Evolutionary conservation across 2,329 filamentous ascomycete genomes (phyloP).

Genomic region (Trichophyton equinum): DNA sequence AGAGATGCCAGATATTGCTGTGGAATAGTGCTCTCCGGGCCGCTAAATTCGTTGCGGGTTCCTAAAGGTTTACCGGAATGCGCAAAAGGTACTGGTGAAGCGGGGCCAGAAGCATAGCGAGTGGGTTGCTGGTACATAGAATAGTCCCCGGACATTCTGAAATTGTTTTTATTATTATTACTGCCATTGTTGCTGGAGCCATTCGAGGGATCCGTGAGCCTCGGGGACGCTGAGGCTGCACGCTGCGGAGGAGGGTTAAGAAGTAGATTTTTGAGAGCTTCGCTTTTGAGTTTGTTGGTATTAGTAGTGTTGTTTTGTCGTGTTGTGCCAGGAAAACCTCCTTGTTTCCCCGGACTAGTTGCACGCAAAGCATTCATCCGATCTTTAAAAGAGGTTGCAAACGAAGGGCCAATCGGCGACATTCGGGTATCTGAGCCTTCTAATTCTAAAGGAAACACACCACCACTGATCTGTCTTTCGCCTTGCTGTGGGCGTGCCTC

Average conservation of each 20-base stretch:
- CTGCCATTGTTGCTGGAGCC: not conserved
- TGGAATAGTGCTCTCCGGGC: constrained; percentile 13
- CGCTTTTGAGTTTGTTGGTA: constrained; percentile 32
- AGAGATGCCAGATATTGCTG: constrained; percentile 17
- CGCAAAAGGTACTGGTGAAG: not conserved
- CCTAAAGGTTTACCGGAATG: not conserved
- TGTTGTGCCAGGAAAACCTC: constrained; percentile 10
- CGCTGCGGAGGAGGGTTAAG: constrained; percentile 32
- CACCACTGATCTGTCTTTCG: constrained; percentile 36
- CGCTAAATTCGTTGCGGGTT: not conserved
- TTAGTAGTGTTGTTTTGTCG: constrained; percentile 22
- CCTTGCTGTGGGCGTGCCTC: constrained; percentile 27
- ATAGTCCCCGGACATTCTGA: not conserved
- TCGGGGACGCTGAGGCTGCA: constrained; percentile 23
- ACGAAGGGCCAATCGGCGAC: constrained; percentile 49
- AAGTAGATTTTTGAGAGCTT: constrained; percentile 35
- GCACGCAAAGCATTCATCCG: constrained; percentile 34
- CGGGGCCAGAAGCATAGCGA: constrained; percentile 1
- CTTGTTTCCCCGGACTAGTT: constrained; percentile 14
- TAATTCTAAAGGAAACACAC: constrained; percentile 57
- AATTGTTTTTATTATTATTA: not conserved
- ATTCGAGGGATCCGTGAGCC: constrained; percentile 4
- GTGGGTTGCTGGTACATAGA: not conserved
- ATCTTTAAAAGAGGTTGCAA: constrained; percentile 46
- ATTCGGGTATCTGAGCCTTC: constrained; percentile 44